Conservation (phyloP, 106 monocot genomes). For the Vanilla planifolia region DNA sequence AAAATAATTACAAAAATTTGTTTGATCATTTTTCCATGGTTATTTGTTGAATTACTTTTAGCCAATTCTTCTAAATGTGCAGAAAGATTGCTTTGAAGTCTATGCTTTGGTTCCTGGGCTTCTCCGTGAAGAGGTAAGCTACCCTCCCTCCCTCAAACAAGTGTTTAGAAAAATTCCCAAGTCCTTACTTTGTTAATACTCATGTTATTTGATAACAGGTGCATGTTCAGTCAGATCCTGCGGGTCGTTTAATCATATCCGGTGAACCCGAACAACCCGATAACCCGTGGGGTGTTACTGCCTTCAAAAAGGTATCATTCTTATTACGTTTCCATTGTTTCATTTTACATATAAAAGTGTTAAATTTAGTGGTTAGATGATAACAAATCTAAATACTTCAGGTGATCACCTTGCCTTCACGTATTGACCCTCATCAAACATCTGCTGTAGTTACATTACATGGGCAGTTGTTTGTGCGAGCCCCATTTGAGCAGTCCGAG, state of each 20-base stretch:
- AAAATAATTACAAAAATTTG: background rate
- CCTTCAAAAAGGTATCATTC: conserved; percentile 85
- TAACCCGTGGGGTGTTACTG: conserved; percentile 84
- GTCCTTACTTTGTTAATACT: too few species aligned
- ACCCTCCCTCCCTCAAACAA: too few species aligned
- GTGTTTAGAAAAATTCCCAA: too few species aligned
- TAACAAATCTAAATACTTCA: too few species aligned
- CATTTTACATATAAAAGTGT: too few species aligned
- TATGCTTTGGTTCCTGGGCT: conserved; percentile 98
- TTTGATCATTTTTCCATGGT: too few species aligned
- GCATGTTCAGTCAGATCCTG: conserved; percentile 80
- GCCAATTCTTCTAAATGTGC: conserved; percentile 4
- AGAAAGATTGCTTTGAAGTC: conserved; percentile 98
- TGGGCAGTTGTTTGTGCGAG: conserved; percentile 74
- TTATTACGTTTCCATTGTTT: too few species aligned
- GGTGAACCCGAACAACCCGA: conserved; percentile 77
- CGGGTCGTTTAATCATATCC: conserved; percentile 64
- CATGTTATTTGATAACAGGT: conserved; percentile 28
- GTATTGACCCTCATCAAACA: conserved; percentile 67
- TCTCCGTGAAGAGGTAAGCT: conserved; percentile 85
- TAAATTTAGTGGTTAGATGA: too few species aligned
- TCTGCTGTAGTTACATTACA: conserved; percentile 77
- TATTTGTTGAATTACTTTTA: too few species aligned
- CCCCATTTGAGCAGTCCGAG: conserved; percentile 47
- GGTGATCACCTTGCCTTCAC: conserved; percentile 69